These are phyloP conservation scores for Kuraishia capsulata DNA, from an alignment of 805 yeast species.

Conservation along the genomic window DNA sequence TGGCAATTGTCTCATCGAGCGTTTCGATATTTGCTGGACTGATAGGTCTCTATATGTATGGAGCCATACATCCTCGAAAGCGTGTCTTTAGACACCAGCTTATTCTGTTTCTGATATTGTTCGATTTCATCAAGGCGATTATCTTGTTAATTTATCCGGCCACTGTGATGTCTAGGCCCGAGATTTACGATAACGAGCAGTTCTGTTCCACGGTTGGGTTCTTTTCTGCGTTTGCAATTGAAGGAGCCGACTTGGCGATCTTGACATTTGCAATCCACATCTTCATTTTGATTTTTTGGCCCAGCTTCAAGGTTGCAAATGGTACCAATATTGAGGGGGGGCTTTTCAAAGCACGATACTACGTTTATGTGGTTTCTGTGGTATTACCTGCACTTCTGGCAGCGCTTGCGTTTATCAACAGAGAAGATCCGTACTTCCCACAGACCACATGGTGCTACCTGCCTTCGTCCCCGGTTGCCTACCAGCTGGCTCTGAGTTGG, in stretches of 20 bases:
- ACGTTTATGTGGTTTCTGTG: conserved; percentile 49
- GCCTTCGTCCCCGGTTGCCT: conserved; percentile 68
- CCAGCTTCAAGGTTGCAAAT: conserved; percentile 35
- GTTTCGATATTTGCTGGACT: conserved; percentile 46
- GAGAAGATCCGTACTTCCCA: conserved; percentile 45
- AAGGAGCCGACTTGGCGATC: conserved; percentile 83
- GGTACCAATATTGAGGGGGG: conserved; percentile 58
- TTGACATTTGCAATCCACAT: conserved; percentile 78
- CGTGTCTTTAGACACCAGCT: conserved; percentile 63
- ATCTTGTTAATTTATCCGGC: conserved; percentile 59
- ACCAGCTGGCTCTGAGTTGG: conserved; percentile 69
- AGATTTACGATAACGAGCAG: conserved; percentile 10
- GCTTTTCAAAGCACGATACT: conserved; percentile 45
- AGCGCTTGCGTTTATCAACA: conserved; percentile 53
- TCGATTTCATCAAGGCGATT: conserved; percentile 68
- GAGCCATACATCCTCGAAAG: conserved; percentile 55
- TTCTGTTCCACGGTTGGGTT: conserved; percentile 69
- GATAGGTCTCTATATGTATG: conserved; percentile 47
- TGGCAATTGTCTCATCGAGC: conserved; percentile 40
- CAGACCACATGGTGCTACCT: conserved; percentile 72
- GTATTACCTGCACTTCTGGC: conserved; percentile 62
- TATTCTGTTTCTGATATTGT: conserved; percentile 56
- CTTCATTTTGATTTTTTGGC: conserved; percentile 60
- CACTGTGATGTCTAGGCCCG: conserved; percentile 3
- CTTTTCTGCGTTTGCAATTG: conserved; percentile 71